Base-by-base conservation (phyloP, 768 basidiomycete species). In the Psilocybe sp. region DNA sequence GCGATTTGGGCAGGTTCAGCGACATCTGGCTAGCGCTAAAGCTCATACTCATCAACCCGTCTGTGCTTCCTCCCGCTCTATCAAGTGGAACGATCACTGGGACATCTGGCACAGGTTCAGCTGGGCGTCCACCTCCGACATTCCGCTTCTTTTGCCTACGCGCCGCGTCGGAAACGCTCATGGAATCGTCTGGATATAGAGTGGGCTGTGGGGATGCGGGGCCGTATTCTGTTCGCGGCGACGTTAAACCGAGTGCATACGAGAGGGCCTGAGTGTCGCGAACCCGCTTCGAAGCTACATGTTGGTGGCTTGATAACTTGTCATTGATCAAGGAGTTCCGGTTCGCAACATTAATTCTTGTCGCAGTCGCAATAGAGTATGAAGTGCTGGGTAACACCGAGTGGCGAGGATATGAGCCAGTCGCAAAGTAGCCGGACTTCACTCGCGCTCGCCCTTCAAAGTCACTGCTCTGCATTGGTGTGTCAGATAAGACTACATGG, bases 161-260 rank as follows among this genome's bases (percentile, higher is more conserved):
- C 36, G 56, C 52, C 38, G 49, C 44, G 49, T 69, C 58, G 23
- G 52, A 41, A 10, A 62, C 50, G 51, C 83, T 85, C 66, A 85
- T 69, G 7, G 84, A 87, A 64, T 88, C 87, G 50, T 89, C 87
- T 4, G 86, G 85, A 60, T 81, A 85, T 49, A 87, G 57, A 7
- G 83, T 85, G 11, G 80, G 79, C 55, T 79, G 81, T 9, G 84
- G 84, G 13, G 78, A 74, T 40, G 73, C 66, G 16, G 63, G 57
- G 2, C 69, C 55, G 53, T 71, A 69, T 14, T 66, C 64, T 15
- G 67, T 61, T 38, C 60, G 59, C n/a, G 70, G 71, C n/a, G 74
- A 69, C 19, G 64, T 60, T 16, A 74, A 57, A 23, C 70, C 72
- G n/a, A 74, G 56, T 12, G 70, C 70, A 32, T 67, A 64, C 2